Percentiles rank a stretch among this genome's conserved stretches.
phyloP scores from a whole-genome alignment of 192 early-diverging fungal genomes.

The Entophlyctis luteolus region DNA sequence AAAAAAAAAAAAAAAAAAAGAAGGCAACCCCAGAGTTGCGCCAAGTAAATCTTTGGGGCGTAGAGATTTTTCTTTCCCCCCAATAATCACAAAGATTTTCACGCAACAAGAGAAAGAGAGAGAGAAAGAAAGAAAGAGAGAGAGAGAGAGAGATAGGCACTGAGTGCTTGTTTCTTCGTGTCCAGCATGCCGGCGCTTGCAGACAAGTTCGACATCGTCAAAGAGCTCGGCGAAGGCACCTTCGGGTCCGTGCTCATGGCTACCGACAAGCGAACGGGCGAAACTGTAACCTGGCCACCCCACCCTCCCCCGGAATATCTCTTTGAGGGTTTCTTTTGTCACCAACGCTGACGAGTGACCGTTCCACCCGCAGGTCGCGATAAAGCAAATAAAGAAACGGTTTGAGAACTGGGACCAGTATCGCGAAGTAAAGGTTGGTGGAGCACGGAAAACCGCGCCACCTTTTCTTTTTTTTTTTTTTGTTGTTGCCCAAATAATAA shows the following conservation, averaged over 20 bases:
- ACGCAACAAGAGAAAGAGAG: no score
- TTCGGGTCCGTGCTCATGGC: slow-evolving; percentile 77
- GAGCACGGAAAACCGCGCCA: not conserved
- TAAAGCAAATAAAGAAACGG: slow-evolving; percentile 86
- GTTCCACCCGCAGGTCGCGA: slow-evolving; percentile 65
- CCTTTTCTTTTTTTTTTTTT: not conserved
- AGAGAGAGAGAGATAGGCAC: no score
- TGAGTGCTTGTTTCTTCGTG: no score
- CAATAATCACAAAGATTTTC: no score
- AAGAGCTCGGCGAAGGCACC: slow-evolving; percentile 78
- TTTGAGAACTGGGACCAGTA: slow-evolving; percentile 64
- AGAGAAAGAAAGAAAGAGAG: no score
- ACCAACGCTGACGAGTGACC: not conserved
- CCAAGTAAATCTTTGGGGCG: no score
- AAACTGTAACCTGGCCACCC: slow-evolving; percentile 51
- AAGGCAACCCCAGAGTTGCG: no score
- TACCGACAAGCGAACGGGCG: slow-evolving; percentile 58
- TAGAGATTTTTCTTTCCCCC: no score
- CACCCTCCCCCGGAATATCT: no score
- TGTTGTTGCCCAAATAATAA: no score
- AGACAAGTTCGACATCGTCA: slow-evolving; percentile 58
- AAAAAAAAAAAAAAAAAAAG: no score
- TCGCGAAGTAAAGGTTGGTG: slow-evolving; percentile 70
- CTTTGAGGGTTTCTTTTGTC: not conserved
- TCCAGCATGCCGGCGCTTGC: not conserved